Evolutionary conservation across 108 stramenopile genomes (phyloP), one percentile per base, ranked within the genome.

Genomic region (Discostella stelligeroides): DNA sequence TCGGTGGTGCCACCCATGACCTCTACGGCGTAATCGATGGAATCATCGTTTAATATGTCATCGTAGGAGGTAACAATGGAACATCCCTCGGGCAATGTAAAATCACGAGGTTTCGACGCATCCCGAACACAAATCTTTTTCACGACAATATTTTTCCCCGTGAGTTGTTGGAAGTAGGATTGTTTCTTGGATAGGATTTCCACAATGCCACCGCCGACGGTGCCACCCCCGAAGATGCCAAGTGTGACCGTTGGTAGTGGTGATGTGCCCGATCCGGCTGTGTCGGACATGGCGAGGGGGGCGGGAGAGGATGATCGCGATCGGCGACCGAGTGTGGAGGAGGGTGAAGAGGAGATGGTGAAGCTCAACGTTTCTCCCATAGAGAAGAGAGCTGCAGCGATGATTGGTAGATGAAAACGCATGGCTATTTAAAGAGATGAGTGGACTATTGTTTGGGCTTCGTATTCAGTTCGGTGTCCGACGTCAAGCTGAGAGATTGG

Each of bases 151-250:
- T 48, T 51, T 29, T 82, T 79, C 23, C 94, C 95, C 37, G 96
- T 89, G 67, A 92, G 70, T 55, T 82, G 47, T 43, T 86, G 68
- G 64, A 95, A 89, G 53, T 86, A 59, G 43, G 82, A 78, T 41
- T 70, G 54, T 63, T 92, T 92, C 45, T 78, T 59, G 41, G 83
- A 65, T 42, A 97, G 77, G 60, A 98, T 97, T 60, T 96, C 96
- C 18, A 96, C 91, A 57, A 98, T 96, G 55, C 98, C 98, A 18
- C 98, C 96, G 49, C 98, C 98, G 47, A 98, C 98, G 12, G 94
- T 94, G 39, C 96, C 97, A 49, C 92, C 96, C 11, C 95, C 95
- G 62, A 97, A 91, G 73, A 97, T 85, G 57, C 96, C 96, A 23
- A 96, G 70, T 50, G 72, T 82, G 28, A 85, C 64, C 25, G 74